Conservation (phyloP, 2,329 filamentous ascomycete species). For the Trichoderma endophyticum region DNA sequence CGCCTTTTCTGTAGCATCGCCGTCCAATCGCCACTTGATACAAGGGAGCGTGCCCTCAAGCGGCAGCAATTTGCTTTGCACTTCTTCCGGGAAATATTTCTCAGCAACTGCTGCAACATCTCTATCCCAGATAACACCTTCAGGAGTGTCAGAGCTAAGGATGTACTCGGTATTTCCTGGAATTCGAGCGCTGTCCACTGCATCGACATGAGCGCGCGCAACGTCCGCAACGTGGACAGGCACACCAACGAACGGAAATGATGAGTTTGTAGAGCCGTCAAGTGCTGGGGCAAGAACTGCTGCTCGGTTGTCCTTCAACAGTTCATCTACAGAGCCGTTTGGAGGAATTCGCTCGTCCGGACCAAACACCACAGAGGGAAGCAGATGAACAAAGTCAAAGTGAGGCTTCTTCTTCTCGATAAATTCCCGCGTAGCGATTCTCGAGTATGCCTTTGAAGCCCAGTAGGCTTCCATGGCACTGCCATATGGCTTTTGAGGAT, state of each 20-base stretch:
- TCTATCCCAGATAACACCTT: conserved; percentile 19
- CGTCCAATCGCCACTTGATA: conserved; percentile 19
- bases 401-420: conserved; percentile 4
- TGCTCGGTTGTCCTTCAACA: conserved; percentile 11
- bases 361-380: conserved; percentile 21
- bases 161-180: conserved; percentile 22
- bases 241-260: conserved; percentile 21
- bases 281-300: conserved; percentile 16
- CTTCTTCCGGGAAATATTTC: conserved; percentile 14
- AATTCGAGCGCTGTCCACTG: conserved; percentile 14
- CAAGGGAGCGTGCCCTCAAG: conserved; percentile 10
- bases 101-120: neutral
- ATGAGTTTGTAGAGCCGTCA: conserved; percentile 7
- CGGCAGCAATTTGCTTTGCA: conserved; percentile 3
- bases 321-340: neutral
- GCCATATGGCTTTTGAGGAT: neutral
- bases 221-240: conserved; percentile 21
- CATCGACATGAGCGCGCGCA: conserved; percentile 21
- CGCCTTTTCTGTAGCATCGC: neutral
- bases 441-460: conserved; percentile 19
- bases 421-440: conserved; percentile 6
- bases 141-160: conserved; percentile 18
- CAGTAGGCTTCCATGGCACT: conserved; percentile 21
- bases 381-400: conserved; percentile 20
- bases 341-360: conserved; percentile 14